Evolutionary conservation across 768 basidiomycete genomes (phyloP).

Genomic region (Gymnopilus junonius): DNA sequence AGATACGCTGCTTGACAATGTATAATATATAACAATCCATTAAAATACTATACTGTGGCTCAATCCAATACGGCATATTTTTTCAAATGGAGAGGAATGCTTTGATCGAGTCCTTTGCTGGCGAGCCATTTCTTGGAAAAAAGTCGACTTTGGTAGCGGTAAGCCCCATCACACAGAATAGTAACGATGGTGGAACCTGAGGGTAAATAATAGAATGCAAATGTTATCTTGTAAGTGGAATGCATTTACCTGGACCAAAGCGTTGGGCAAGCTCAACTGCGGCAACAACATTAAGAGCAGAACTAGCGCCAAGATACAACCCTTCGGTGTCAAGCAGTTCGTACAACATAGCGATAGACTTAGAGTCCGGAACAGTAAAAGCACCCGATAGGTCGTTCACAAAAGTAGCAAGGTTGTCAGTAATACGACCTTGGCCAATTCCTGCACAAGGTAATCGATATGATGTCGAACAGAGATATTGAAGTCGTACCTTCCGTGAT

Average conservation of each 20-base stretch:
- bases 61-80: conserved; percentile 91
- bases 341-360: conserved; percentile 94
- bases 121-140: conserved; percentile 95
- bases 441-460: conserved; percentile 47
- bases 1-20: background rate
- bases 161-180: conserved; percentile 93
- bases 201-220: background rate
- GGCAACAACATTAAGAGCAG: conserved; percentile 94
- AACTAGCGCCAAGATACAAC: conserved; percentile 91
- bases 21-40: background rate
- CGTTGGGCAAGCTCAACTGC: conserved; percentile 86
- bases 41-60: background rate
- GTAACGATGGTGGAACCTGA: conserved; percentile 86
- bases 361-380: conserved; percentile 83
- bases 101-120: conserved; percentile 73
- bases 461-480: background rate
- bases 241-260: conserved; percentile 75
- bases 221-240: background rate
- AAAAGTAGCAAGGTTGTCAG: conserved; percentile 86
- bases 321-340: conserved; percentile 91
- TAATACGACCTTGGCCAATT: conserved; percentile 96
- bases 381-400: conserved; percentile 81
- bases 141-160: conserved; percentile 94
- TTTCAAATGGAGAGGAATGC: conserved; percentile 82
- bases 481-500: conserved; percentile 83